A percentile compares a stretch with the other conserved stretches of the same genome.
phyloP scores from a whole-genome alignment of 164 flowering plant species.

The Umbellularia californica region DNA sequence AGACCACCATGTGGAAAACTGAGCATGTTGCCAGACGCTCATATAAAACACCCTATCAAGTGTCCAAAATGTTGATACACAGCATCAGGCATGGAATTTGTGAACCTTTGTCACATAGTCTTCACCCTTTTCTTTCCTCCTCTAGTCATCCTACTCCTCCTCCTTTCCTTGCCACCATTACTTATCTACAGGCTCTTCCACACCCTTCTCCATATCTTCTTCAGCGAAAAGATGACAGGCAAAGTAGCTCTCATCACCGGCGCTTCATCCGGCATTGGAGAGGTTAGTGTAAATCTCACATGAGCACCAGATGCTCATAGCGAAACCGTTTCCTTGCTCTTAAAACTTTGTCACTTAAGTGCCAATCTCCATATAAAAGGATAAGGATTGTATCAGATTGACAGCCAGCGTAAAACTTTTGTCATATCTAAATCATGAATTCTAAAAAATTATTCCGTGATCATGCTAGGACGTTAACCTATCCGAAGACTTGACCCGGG shows the following conservation, averaged over 20 bases:
- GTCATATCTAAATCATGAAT: too few relatives aligned
- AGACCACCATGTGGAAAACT: background rate
- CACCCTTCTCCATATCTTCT: background rate
- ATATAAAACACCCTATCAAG: background rate
- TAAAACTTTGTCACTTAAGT: background rate
- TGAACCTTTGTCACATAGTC: background rate
- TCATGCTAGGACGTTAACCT: too few relatives aligned
- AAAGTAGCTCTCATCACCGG: constrained; percentile 19
- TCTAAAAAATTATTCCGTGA: too few relatives aligned
- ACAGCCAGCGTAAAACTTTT: too few relatives aligned
- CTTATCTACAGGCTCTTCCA: constrained; percentile 5
- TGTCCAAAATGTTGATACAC: background rate
- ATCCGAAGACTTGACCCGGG: too few relatives aligned
- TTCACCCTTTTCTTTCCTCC: constrained; percentile 1
- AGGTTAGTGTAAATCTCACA: background rate
- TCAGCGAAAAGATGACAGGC: constrained; percentile 1
- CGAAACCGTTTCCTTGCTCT: too few relatives aligned
- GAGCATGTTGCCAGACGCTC: background rate
- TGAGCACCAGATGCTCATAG: background rate
- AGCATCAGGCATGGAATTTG: background rate
- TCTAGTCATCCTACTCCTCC: background rate
- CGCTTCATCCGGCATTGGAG: constrained; percentile 18
- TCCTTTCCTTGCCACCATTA: constrained; percentile 3
- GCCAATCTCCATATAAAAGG: background rate
- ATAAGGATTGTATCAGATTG: too few relatives aligned